phyloP scores from a whole-genome alignment of 495 filamentous ascomycete genomes.

The Cudoniella acicularis region DNA sequence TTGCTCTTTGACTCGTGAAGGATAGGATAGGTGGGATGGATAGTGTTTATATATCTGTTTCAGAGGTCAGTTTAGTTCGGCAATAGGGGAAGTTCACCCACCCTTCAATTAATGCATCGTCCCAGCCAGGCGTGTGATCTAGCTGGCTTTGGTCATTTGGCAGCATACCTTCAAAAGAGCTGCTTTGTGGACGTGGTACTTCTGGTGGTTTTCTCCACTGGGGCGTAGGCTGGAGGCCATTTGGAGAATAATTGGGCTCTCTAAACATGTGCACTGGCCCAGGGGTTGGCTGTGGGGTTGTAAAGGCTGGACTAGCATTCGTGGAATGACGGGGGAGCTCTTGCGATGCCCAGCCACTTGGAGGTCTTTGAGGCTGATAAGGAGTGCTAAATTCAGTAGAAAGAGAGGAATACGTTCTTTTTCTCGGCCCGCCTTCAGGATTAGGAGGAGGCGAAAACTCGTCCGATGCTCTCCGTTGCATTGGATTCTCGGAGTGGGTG shows the following conservation, averaged over 20 bases:
- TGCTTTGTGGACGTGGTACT: constrained; percentile 26
- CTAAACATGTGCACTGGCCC: constrained; percentile 15
- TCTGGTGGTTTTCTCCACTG: constrained; percentile 27
- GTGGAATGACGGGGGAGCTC: constrained; percentile 12
- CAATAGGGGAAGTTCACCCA: constrained; percentile 31
- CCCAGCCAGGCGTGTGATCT: constrained; percentile 33
- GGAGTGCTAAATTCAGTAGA: constrained; percentile 48
- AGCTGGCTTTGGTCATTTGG: constrained; percentile 26
- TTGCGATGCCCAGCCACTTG: constrained; percentile 5
- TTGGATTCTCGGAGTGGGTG: constrained; percentile 35
- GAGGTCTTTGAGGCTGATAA: constrained; percentile 41
- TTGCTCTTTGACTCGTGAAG: constrained; percentile 63
- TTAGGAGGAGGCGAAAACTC: constrained; percentile 48
- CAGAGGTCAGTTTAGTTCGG: too few species aligned
- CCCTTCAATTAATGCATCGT: constrained; percentile 44
- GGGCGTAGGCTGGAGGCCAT: constrained; percentile 39
- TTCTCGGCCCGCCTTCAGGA: constrained; percentile 36
- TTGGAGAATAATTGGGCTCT: constrained; percentile 33
- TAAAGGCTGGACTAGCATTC: constrained; percentile 29
- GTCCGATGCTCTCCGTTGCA: constrained; percentile 38
- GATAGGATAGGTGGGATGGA: constrained; percentile 73
- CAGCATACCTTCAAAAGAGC: constrained; percentile 28
- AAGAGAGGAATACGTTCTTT: constrained; percentile 53
- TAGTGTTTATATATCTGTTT: constrained; percentile 68
- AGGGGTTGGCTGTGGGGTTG: constrained; percentile 26